phyloP scores from a whole-genome alignment of 805 yeast genomes.

The Deakozyma indianensis region DNA sequence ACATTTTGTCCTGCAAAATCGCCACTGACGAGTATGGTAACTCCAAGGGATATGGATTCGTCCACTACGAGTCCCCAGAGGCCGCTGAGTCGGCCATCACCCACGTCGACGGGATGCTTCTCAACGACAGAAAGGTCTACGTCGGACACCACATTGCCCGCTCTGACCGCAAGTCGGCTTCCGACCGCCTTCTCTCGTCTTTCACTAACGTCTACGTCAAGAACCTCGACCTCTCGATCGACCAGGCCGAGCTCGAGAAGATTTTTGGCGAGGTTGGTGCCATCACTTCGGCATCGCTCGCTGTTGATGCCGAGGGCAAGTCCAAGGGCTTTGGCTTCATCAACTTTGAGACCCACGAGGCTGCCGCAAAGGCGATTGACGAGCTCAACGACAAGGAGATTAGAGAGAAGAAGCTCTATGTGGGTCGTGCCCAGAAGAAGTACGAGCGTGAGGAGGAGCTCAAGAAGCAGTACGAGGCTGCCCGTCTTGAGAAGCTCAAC shows the following conservation, averaged over 20 bases:
- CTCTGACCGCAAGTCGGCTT: conserved; percentile 87
- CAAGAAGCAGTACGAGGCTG: conserved; percentile 85
- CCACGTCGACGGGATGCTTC: conserved; percentile 94
- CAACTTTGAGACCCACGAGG: conserved; percentile 75
- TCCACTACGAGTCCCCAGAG: conserved; percentile 87
- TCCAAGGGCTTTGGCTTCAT: conserved; percentile 94
- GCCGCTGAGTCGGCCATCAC: conserved; percentile 91
- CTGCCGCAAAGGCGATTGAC: conserved; percentile 84
- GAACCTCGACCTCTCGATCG: conserved; percentile 62
- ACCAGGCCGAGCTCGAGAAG: conserved; percentile 44
- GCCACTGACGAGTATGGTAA: conserved; percentile 86
- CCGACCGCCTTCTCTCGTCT: conserved; percentile 79
- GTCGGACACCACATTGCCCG: conserved; percentile 90
- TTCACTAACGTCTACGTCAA: conserved; percentile 94
- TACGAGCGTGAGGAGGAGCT: conserved; percentile 93
- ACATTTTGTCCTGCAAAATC: conserved; percentile 90
- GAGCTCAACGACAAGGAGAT: conserved; percentile 77
- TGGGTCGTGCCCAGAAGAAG: conserved; percentile 99
- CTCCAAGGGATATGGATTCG: conserved; percentile 95
- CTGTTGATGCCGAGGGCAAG: conserved; percentile 73
- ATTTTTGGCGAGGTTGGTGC: conserved; percentile 62
- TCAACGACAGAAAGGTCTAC: conserved; percentile 89
- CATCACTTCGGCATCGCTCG: conserved; percentile 71
- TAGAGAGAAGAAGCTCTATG: conserved; percentile 63
- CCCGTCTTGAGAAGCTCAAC: conserved; percentile 77